phyloP scores from a whole-genome alignment of 495 filamentous ascomycete species.

The Hypoxylon perforatum region DNA sequence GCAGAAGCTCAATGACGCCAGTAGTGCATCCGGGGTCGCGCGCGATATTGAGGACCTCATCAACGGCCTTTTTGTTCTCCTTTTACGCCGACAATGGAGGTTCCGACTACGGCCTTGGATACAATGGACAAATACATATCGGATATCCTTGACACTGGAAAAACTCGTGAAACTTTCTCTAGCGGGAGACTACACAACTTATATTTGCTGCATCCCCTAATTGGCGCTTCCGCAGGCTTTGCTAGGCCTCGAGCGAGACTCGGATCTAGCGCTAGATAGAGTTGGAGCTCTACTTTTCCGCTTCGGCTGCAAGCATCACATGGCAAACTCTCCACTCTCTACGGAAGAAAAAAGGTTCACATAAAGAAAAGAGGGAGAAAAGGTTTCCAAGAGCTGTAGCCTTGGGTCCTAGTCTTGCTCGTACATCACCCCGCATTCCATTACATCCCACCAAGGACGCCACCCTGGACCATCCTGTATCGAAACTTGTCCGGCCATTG shows the following conservation, averaged over 20 bases:
- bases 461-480: constrained; percentile 26
- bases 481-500: constrained; percentile 29
- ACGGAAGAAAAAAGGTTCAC: constrained; percentile 3
- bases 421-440: constrained; percentile 37
- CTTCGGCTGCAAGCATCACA: constrained; percentile 30
- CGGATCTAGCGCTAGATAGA: constrained; percentile 21
- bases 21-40: constrained; percentile 27
- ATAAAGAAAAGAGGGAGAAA: constrained; percentile 5
- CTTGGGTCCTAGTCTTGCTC: constrained; percentile 14
- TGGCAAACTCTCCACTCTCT: constrained; percentile 28
- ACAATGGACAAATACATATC: constrained; percentile 16
- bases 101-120: constrained; percentile 2
- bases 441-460: constrained; percentile 23
- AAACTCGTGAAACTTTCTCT: constrained; percentile 1
- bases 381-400: not conserved
- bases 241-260: constrained; percentile 5
- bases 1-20: constrained; percentile 40
- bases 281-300: constrained; percentile 25
- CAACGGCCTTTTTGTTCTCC: constrained; percentile 12
- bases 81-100: constrained; percentile 15
- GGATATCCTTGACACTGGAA: constrained; percentile 4
- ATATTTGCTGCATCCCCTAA: constrained; percentile 3
- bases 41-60: constrained; percentile 23
- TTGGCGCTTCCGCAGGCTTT: constrained; percentile 11
- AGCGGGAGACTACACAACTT: constrained; percentile 12